Percentiles rank a stretch among this genome's conserved stretches.
Conservation (phyloP, 441 rosid species). For the Populus hybrid region DNA sequence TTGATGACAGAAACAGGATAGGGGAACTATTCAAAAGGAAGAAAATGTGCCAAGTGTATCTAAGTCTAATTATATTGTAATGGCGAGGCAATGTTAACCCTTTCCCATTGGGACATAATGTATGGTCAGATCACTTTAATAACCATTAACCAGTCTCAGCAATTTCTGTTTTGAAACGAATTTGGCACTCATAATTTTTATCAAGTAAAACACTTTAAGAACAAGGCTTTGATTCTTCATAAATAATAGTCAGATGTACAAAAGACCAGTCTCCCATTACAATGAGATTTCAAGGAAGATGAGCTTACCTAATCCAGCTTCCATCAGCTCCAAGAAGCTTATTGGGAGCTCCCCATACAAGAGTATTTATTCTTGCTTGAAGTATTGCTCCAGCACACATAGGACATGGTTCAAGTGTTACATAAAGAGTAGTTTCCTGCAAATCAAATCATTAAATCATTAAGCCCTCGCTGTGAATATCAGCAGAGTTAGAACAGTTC, state of each 20-base stretch:
- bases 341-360: slow-evolving; percentile 99
- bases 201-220: neutral
- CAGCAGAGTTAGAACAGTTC: neutral
- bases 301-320: slow-evolving; percentile 81
- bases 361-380: slow-evolving; percentile 81
- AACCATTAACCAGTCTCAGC: neutral
- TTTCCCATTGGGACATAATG: neutral
- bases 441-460: slow-evolving; percentile 1
- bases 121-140: slow-evolving; percentile 2
- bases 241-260: neutral
- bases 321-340: slow-evolving; percentile 99
- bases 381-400: slow-evolving; percentile 99
- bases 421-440: slow-evolving; percentile 85
- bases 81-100: neutral
- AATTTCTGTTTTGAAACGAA: neutral
- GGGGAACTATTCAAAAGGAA: slow-evolving; percentile 9
- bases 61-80: neutral
- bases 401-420: slow-evolving; percentile 95
- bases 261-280: neutral
- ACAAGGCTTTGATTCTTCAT: neutral
- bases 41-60: neutral
- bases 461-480: neutral
- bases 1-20: neutral
- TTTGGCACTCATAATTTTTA: neutral
- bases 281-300: neutral